Evolutionary conservation across 225 moss, liverwort and hornwort species (phyloP).

Genomic region (Bryoerythrophyllum caledonicum): DNA sequence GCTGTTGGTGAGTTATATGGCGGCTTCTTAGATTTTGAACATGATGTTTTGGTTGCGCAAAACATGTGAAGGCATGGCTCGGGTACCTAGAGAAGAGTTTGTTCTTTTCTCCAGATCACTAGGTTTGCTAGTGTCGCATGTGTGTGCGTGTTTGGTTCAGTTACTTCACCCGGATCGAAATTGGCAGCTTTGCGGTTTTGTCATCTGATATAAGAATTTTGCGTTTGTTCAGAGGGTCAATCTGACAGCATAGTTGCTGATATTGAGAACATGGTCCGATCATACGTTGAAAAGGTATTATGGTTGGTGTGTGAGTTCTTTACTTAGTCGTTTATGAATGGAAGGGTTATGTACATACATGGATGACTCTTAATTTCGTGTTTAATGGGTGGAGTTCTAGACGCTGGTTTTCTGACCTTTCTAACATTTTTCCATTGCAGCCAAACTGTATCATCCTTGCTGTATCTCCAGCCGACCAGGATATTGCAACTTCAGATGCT

Average conservation of each 20-base stretch:
- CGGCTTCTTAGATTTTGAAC: background rate
- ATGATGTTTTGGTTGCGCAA: background rate
- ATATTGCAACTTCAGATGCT: conserved; percentile 55
- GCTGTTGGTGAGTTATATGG: conserved; percentile 50
- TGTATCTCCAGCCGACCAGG: conserved; percentile 53
- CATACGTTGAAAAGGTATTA: conserved; percentile 60
- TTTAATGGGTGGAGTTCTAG: background rate
- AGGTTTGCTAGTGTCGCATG: background rate
- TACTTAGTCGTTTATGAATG: background rate
- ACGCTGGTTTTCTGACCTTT: background rate
- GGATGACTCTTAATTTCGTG: background rate
- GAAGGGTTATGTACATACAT: conserved; percentile 1
- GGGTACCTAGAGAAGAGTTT: background rate
- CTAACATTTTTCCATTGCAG: background rate
- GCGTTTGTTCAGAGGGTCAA: conserved; percentile 53
- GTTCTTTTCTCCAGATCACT: background rate
- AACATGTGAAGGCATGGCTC: background rate
- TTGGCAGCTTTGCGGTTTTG: background rate
- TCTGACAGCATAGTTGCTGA: conserved; percentile 53
- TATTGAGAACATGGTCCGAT: conserved; percentile 65
- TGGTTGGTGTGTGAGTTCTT: background rate
- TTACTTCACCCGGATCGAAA: background rate
- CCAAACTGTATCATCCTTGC: conserved; percentile 51
- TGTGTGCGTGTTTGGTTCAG: background rate
- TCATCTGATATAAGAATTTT: background rate